Conservation (phyloP, 331 rosid genomes). For the Cucumis variabilis region DNA sequence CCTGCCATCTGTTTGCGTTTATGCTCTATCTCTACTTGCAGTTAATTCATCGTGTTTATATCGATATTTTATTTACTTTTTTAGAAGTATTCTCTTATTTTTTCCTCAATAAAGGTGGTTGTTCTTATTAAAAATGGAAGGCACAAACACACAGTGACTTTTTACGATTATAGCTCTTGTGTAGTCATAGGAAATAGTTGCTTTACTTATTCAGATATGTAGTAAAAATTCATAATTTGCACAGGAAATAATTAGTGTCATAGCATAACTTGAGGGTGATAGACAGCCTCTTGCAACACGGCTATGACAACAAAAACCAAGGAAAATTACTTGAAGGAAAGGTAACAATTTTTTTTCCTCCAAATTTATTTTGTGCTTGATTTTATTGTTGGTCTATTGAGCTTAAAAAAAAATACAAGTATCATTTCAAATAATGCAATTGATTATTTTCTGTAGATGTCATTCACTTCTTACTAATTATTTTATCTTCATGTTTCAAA, state of each 20-base stretch:
- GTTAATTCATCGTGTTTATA: neutral
- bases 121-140: too few relatives aligned
- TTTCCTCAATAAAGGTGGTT: neutral
- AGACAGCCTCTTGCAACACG: constrained; percentile 66
- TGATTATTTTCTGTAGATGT: too few relatives aligned
- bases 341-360: constrained; percentile 51
- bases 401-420: constrained; percentile 9
- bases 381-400: neutral
- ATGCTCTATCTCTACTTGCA: neutral
- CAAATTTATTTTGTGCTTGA: constrained; percentile 13
- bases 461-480: too few relatives aligned
- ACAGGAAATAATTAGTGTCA: constrained; percentile 79
- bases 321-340: constrained; percentile 69
- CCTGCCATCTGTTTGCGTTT: neutral
- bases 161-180: neutral
- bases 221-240: neutral
- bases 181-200: neutral
- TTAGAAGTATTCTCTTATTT: neutral
- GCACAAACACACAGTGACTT: neutral
- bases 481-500: too few relatives aligned
- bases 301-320: constrained; percentile 48
- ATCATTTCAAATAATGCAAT: too few relatives aligned
- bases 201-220: neutral
- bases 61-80: neutral
- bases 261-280: constrained; percentile 89